Conservation (phyloP, 2,329 filamentous ascomycete species). For the Neopestalotiopsis clavispora region DNA sequence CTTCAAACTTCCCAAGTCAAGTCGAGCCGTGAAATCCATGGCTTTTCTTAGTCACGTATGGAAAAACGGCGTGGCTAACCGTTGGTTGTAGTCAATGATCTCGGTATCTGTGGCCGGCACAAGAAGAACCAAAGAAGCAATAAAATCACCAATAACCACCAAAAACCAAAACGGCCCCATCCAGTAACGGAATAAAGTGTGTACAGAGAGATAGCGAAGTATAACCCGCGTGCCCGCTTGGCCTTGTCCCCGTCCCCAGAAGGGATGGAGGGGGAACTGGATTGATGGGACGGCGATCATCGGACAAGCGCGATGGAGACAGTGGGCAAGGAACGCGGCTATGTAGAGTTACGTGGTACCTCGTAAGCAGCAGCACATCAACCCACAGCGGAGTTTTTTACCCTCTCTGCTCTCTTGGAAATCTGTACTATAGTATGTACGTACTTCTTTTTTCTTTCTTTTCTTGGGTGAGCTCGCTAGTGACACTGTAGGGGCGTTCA, state of each 20-base stretch:
- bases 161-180: background rate
- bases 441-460: background rate
- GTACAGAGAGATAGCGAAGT: slow-evolving; percentile 15
- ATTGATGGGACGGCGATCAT: slow-evolving; percentile 29
- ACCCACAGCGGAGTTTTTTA: slow-evolving; percentile 16
- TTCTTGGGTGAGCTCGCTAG: background rate
- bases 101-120: slow-evolving; percentile 1
- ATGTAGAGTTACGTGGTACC: slow-evolving; percentile 17
- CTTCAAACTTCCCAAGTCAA: background rate
- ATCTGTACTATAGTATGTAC: no score
- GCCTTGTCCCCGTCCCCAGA: background rate
- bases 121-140: background rate
- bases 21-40: background rate
- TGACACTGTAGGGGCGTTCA: background rate
- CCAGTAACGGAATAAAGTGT: background rate
- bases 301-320: slow-evolving; percentile 35
- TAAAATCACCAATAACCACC: background rate
- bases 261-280: no score
- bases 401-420: background rate
- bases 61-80: background rate
- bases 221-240: slow-evolving; percentile 11
- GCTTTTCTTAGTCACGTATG: no score
- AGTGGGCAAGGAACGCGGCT: slow-evolving; percentile 32
- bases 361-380: slow-evolving; percentile 14
- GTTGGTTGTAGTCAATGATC: background rate